Conservation (phyloP, 371 early-diverging fungal genomes). For the Rhizopus stolonifer region DNA sequence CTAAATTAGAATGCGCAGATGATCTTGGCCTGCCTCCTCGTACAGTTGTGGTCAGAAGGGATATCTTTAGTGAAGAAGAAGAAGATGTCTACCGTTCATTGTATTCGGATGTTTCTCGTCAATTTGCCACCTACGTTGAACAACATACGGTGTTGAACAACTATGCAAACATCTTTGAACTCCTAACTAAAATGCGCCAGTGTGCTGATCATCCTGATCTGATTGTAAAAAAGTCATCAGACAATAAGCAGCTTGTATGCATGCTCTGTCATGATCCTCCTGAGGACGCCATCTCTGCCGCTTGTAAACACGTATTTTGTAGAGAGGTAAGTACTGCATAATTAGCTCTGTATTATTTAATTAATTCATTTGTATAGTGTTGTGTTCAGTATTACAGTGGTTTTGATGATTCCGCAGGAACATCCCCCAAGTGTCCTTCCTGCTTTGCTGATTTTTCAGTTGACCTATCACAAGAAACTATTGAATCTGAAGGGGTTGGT, state of each 20-base stretch:
- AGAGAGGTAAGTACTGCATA: constrained; percentile 66
- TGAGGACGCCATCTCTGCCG: constrained; percentile 83
- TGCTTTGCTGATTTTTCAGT: constrained; percentile 83
- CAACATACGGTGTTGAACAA: constrained; percentile 89
- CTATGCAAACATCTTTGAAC: constrained; percentile 91
- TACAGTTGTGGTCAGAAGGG: constrained; percentile 75
- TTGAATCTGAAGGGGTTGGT: constrained; percentile 33
- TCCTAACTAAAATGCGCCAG: constrained; percentile 72
- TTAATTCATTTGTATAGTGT: constrained; percentile 19
- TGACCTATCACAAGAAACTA: constrained; percentile 75
- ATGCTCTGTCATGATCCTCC: constrained; percentile 84
- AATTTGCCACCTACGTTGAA: constrained; percentile 85
- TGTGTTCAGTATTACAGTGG: constrained; percentile 41
- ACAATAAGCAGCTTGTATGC: constrained; percentile 72
- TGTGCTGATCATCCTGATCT: constrained; percentile 91
- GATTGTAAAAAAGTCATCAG: constrained; percentile 57
- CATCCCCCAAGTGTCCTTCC: constrained; percentile 75
- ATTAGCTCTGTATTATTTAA: too few species aligned
- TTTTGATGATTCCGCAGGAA: constrained; percentile 31
- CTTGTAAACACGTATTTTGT: constrained; percentile 92
- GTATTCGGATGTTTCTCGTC: constrained; percentile 74
- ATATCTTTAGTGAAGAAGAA: constrained; percentile 89
- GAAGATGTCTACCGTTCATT: constrained; percentile 90
- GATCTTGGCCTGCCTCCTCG: constrained; percentile 94
- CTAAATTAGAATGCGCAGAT: constrained; percentile 88